A percentile compares a stretch with the other conserved stretches of the same genome.
Conservation (phyloP, 1,139 yeast genomes). For the Hyphopichia khmerensis region DNA sequence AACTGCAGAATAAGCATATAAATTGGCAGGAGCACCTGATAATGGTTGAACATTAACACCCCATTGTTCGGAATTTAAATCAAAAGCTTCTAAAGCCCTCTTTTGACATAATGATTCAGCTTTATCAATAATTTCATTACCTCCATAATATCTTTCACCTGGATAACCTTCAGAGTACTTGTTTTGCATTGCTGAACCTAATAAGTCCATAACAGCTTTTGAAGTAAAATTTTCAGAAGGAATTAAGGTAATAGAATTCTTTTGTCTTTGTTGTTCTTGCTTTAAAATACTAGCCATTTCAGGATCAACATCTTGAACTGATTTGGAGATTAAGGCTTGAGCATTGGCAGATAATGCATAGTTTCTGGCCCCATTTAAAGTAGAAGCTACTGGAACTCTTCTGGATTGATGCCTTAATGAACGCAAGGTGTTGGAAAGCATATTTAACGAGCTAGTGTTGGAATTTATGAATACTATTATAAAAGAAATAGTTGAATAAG, state of each 20-base stretch:
- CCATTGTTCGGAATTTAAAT: conserved; percentile 76
- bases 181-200: conserved; percentile 96
- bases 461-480: not conserved
- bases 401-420: conserved; percentile 17
- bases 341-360: conserved; percentile 53
- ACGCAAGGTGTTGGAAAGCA: conserved; percentile 23
- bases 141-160: conserved; percentile 96
- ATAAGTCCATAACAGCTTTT: conserved; percentile 87
- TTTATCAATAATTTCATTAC: conserved; percentile 89
- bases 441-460: conserved; percentile 3
- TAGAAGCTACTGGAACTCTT: conserved; percentile 10
- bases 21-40: conserved; percentile 95
- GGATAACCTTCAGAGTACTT: conserved; percentile 99
- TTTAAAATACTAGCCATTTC: conserved; percentile 77
- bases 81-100: conserved; percentile 86
- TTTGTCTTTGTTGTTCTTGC: conserved; percentile 80
- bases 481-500: too few relatives aligned
- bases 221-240: conserved; percentile 97
- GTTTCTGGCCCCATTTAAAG: conserved; percentile 13
- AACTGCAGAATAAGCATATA: conserved; percentile 90
- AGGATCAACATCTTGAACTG: conserved; percentile 72
- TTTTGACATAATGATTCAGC: conserved; percentile 88
- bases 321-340: conserved; percentile 57
- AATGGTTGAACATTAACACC: conserved; percentile 95
- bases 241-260: conserved; percentile 84